Conservation (phyloP, 2,329 filamentous ascomycete species). For the Alternaria viburni region DNA sequence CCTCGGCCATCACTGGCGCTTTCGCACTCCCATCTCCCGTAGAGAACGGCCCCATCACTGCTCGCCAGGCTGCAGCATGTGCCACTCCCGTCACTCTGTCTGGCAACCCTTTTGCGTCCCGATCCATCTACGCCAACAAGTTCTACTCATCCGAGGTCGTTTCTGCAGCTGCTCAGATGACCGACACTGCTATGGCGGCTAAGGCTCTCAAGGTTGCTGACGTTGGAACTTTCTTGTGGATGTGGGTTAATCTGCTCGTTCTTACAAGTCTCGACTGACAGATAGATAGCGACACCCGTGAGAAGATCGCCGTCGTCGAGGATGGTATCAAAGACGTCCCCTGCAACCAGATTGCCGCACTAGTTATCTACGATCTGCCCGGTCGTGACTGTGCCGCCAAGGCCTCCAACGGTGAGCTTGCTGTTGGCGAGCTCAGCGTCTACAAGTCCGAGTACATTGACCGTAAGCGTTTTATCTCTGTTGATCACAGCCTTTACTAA, state of each 20-base stretch:
- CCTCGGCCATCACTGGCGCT: constrained; percentile 44
- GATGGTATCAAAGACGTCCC: constrained; percentile 58
- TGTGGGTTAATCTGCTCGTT: constrained; percentile 49
- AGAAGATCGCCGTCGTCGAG: constrained; percentile 56
- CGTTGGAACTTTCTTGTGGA: constrained; percentile 61
- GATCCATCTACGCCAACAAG: constrained; percentile 59
- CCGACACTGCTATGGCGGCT: constrained; percentile 57
- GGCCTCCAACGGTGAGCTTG: constrained; percentile 70
- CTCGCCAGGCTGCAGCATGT: constrained; percentile 40
- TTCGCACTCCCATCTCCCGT: constrained; percentile 42
- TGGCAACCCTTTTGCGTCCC: constrained; percentile 61
- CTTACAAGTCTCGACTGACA: neutral
- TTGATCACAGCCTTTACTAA: neutral
- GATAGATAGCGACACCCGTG: constrained; percentile 56
- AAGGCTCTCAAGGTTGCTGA: constrained; percentile 56
- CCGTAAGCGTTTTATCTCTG: constrained; percentile 36
- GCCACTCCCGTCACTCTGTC: constrained; percentile 47
- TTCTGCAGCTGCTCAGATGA: constrained; percentile 65
- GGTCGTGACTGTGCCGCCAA: constrained; percentile 70
- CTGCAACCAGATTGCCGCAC: constrained; percentile 57
- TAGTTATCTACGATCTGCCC: constrained; percentile 70
- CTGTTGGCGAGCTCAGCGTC: constrained; percentile 57
- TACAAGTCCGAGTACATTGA: constrained; percentile 63
- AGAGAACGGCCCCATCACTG: constrained; percentile 43
- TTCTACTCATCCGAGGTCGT: constrained; percentile 62